Percentiles rank a stretch among this genome's conserved stretches.
These are phyloP conservation scores for Lactarius hatsudake DNA, from an alignment of 768 basidiomycete genomes.

Conservation along the genomic window DNA sequence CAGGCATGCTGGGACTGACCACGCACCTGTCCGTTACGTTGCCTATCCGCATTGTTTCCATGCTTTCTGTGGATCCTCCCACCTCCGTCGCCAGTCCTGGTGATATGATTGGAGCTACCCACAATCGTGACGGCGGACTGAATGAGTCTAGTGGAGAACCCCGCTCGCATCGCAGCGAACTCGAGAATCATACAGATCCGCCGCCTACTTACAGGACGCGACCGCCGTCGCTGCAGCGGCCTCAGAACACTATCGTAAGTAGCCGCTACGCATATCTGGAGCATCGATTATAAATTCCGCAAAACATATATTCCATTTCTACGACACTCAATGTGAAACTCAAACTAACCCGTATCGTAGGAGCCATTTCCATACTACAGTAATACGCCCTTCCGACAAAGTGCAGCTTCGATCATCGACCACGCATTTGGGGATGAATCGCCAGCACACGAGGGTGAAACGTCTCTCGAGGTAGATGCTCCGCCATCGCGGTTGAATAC, in stretches of 20 bases:
- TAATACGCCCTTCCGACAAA: neutral
- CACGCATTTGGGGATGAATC: neutral
- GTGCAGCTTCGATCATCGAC: neutral
- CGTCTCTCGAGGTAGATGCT: neutral
- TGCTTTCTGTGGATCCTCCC: conserved; percentile 82
- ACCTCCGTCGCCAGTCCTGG: conserved; percentile 37
- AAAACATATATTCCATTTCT: neutral
- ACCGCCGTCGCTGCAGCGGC: conserved; percentile 12
- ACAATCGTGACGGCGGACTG: neutral
- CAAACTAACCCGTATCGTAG: conserved; percentile 1
- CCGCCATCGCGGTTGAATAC: neutral
- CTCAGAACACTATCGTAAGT: conserved; percentile 11
- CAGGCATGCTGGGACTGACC: conserved; percentile 38
- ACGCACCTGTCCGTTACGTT: conserved; percentile 67
- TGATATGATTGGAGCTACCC: neutral
- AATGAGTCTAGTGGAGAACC: neutral
- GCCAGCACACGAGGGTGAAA: neutral
- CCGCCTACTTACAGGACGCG: conserved; percentile 21
- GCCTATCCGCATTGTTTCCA: conserved; percentile 77
- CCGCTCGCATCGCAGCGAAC: neutral
- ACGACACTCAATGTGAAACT: neutral
- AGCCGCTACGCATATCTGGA: neutral
- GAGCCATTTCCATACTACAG: conserved; percentile 6
- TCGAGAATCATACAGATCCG: neutral
- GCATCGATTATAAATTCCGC: neutral